These are phyloP conservation scores for Mortierella sp. DNA, from an alignment of 371 early-diverging fungal genomes.

Conservation along the genomic window DNA sequence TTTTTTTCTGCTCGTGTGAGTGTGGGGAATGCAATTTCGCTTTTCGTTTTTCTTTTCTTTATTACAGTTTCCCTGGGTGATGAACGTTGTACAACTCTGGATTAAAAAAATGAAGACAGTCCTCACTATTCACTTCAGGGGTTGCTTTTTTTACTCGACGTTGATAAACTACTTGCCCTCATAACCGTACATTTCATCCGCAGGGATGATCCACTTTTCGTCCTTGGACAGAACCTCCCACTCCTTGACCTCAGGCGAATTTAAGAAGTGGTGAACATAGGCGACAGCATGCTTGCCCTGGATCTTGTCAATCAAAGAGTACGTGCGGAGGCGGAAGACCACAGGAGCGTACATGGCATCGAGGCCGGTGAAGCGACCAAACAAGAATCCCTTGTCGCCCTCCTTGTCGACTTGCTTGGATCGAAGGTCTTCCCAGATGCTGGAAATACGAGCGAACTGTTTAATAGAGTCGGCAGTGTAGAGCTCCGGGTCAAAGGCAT, in stretches of 20 bases:
- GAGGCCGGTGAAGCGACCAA: constrained; percentile 54
- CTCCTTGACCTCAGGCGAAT: constrained; percentile 33
- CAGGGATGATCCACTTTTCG: constrained; percentile 45
- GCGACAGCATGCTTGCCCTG: constrained; percentile 34
- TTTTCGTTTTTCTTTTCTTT: not conserved
- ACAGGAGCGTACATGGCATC: constrained; percentile 60
- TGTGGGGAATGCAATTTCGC: not conserved
- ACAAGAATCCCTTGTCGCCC: constrained; percentile 53
- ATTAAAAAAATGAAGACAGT: not conserved
- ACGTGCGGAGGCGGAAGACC: constrained; percentile 41
- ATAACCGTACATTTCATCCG: constrained; percentile 25
- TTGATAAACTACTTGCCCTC: not conserved
- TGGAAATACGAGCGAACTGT: constrained; percentile 33
- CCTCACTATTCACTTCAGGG: not conserved
- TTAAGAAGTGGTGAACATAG: constrained; percentile 42
- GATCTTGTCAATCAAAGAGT: constrained; percentile 28
- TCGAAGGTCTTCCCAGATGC: constrained; percentile 53
- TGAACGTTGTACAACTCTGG: not conserved
- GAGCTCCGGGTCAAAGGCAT: constrained; percentile 32
- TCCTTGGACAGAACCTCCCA: constrained; percentile 38
- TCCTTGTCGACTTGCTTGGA: constrained; percentile 35
- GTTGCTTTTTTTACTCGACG: not conserved
- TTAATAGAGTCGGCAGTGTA: constrained; percentile 30
- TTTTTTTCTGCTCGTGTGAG: not conserved
- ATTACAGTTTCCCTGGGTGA: not conserved